Evolutionary conservation across 2,329 filamentous ascomycete genomes (phyloP).

Genomic region (Alternaria arborescens): DNA sequence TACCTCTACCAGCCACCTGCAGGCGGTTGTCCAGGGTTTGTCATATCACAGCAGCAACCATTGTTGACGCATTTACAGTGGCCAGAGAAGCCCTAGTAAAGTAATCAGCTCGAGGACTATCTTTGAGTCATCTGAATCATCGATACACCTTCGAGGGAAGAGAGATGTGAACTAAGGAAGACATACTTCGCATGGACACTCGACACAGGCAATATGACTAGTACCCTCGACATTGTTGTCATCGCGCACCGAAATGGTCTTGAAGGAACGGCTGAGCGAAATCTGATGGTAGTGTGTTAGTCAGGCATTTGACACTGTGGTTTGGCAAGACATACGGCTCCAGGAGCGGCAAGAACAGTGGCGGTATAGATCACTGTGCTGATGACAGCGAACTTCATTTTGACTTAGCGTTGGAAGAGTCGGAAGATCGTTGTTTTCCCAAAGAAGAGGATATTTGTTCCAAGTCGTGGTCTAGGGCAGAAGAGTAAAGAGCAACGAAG

Average conservation of each 20-base stretch:
- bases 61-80: slow-evolving; percentile 6
- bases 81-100: slow-evolving; percentile 2
- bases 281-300: background rate
- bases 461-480: background rate
- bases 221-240: background rate
- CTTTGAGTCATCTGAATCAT: background rate
- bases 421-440: background rate
- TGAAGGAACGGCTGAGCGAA: slow-evolving; percentile 14
- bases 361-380: slow-evolving; percentile 6
- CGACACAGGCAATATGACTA: slow-evolving; percentile 9
- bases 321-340: background rate
- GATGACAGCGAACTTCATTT: slow-evolving; percentile 13
- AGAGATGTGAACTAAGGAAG: background rate
- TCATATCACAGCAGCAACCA: slow-evolving; percentile 10
- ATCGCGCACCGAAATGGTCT: slow-evolving; percentile 4
- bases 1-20: slow-evolving; percentile 5
- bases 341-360: slow-evolving; percentile 12
- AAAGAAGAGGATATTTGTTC: background rate
- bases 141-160: background rate
- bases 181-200: slow-evolving; percentile 14
- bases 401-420: background rate
- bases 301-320: background rate
- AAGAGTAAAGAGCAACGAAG: background rate
- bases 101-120: background rate
- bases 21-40: background rate